Evolutionary conservation across 352 stramenopile species (phyloP).

Genomic region (Phytophthora sp.): DNA sequence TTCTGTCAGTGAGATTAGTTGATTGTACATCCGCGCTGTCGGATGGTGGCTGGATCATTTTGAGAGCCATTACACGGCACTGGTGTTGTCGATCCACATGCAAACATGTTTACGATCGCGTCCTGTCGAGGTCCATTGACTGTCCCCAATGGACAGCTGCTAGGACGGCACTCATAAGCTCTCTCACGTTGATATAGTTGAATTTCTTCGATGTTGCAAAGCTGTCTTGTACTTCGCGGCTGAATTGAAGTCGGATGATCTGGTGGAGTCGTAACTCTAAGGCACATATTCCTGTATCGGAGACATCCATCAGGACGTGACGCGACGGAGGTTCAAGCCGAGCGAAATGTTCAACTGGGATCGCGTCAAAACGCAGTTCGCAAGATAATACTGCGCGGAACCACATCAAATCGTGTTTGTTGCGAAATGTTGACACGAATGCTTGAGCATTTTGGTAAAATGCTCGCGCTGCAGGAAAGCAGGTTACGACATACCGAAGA

Average conservation of each 20-base stretch:
- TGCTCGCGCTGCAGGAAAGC: slow-evolving; percentile 8
- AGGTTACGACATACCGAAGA: slow-evolving; percentile 12
- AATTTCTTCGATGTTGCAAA: not conserved
- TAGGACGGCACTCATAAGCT: slow-evolving; percentile 4
- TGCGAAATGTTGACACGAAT: slow-evolving; percentile 1
- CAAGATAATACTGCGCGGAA: not conserved
- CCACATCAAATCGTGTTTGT: slow-evolving; percentile 5
- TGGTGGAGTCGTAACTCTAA: not conserved
- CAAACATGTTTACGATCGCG: not conserved
- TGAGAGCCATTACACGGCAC: not conserved
- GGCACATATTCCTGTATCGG: slow-evolving; percentile 10
- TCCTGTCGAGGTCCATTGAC: not conserved
- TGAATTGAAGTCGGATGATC: slow-evolving; percentile 9
- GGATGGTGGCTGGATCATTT: not conserved
- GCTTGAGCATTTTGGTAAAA: slow-evolving; percentile 21
- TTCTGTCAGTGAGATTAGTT: slow-evolving; percentile 2
- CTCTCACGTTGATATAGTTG: slow-evolving; percentile 20
- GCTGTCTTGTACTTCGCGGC: not conserved
- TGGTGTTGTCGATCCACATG: slow-evolving; percentile 12
- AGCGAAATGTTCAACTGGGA: slow-evolving; percentile 13
- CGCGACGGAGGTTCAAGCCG: not conserved
- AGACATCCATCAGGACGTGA: slow-evolving; percentile 18
- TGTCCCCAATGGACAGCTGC: slow-evolving; percentile 1
- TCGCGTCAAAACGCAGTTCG: not conserved
- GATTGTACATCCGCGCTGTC: slow-evolving; percentile 4